Conservation (phyloP, 164 flowering plant genomes). For the Paratinospora sagittata region DNA sequence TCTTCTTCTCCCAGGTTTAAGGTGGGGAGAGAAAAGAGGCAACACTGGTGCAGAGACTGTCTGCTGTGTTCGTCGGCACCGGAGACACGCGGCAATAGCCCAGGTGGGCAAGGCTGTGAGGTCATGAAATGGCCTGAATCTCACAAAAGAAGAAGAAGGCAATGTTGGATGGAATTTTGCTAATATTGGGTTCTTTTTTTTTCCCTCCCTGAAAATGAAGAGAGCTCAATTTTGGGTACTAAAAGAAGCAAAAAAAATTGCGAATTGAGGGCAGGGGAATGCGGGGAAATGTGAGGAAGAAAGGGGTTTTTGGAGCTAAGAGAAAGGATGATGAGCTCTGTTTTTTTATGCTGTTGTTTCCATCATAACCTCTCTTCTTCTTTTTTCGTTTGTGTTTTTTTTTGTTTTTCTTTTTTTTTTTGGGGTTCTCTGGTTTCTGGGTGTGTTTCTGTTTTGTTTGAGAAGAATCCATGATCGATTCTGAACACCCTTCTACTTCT, state of each 20-base stretch:
- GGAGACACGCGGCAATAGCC: background rate
- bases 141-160: background rate
- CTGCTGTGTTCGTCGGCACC: background rate
- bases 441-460: constrained; percentile 1
- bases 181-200: background rate
- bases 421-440: background rate
- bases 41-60: background rate
- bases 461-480: constrained; percentile 22
- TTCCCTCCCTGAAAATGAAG: background rate
- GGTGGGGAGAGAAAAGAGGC: background rate
- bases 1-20: constrained; percentile 2
- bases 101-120: background rate
- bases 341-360: background rate
- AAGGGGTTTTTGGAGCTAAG: background rate
- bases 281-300: constrained; percentile 11
- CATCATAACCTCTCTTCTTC: constrained; percentile 6
- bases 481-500: constrained; percentile 16
- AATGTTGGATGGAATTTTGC: background rate
- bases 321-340: constrained; percentile 16
- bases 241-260: background rate
- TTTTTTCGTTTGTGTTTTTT: too few species aligned
- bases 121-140: background rate
- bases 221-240: background rate
- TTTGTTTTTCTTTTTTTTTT: constrained; percentile 6
- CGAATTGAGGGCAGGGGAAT: constrained; percentile 14